Percentiles rank a stretch among this genome's conserved stretches.
Evolutionary conservation across 2,329 filamentous ascomycete species (phyloP).

Genomic region (Pestalotiopsis sp.): DNA sequence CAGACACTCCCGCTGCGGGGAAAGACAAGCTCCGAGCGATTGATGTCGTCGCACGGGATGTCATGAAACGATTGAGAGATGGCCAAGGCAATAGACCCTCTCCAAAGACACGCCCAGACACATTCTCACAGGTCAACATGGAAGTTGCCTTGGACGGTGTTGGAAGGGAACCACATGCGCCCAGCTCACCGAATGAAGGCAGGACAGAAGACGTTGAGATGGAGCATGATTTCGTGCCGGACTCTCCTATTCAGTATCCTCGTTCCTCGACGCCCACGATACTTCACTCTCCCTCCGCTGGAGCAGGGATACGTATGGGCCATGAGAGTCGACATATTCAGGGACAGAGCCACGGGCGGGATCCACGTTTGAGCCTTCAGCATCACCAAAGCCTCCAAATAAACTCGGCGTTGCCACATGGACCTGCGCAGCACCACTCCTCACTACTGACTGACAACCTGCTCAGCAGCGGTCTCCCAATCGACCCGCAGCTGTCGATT

Average conservation of each 20-base stretch:
- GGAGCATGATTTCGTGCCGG: not conserved
- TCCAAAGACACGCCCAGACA: not conserved
- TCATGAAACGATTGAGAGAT: constrained; percentile 74
- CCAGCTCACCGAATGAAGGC: not conserved
- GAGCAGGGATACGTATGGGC: not conserved
- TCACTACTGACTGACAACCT: constrained; percentile 16
- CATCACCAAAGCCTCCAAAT: not conserved
- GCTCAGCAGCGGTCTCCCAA: constrained; percentile 23
- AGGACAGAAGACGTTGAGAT: not conserved
- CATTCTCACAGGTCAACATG: no score
- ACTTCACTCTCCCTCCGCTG: not conserved
- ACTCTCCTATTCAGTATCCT: not conserved
- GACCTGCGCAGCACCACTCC: constrained; percentile 16
- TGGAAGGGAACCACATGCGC: not conserved
- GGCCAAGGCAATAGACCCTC: constrained; percentile 55
- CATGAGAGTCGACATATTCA: not conserved
- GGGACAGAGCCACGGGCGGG: not conserved
- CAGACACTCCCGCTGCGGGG: constrained; percentile 52
- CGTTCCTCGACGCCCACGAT: not conserved
- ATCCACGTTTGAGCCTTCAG: not conserved
- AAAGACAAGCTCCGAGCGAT: constrained; percentile 62
- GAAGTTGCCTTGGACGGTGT: not conserved
- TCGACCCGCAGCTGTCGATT: constrained; percentile 62
- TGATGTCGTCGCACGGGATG: constrained; percentile 72
- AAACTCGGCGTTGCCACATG: not conserved